Conservation (phyloP, 345 rosid species). For the Lumnitzera racemosa region DNA sequence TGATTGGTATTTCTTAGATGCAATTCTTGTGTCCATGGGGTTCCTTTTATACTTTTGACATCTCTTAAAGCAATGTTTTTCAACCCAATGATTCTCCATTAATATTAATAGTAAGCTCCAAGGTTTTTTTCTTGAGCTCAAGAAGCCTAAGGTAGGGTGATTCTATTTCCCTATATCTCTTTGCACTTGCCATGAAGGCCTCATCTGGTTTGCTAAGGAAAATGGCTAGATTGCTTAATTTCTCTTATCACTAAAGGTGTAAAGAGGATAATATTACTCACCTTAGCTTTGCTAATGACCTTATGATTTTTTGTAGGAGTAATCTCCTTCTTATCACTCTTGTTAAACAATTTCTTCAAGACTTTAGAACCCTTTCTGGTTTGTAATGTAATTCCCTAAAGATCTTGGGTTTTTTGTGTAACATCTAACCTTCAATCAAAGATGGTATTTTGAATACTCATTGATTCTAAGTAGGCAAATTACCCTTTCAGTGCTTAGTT, state of each 20-base stretch:
- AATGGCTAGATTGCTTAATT: too few relatives aligned
- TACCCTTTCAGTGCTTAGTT: too few relatives aligned
- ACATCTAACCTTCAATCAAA: too few relatives aligned
- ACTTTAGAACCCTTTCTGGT: too few relatives aligned
- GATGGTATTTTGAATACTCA: too few relatives aligned
- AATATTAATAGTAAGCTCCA: neutral
- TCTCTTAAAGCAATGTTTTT: neutral
- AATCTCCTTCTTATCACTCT: too few relatives aligned
- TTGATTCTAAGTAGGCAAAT: too few relatives aligned
- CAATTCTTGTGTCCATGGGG: neutral
- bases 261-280: neutral
- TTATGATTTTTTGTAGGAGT: neutral
- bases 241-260: neutral
- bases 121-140: neutral
- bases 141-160: neutral
- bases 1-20: too few relatives aligned
- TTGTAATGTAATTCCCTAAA: too few relatives aligned
- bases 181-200: neutral
- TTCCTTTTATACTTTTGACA: neutral
- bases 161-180: neutral
- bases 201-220: neutral
- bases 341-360: too few relatives aligned
- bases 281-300: neutral
- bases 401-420: too few relatives aligned
- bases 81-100: neutral